Conservation (phyloP, 83 land plant genomes). For the Picea abies region DNA sequence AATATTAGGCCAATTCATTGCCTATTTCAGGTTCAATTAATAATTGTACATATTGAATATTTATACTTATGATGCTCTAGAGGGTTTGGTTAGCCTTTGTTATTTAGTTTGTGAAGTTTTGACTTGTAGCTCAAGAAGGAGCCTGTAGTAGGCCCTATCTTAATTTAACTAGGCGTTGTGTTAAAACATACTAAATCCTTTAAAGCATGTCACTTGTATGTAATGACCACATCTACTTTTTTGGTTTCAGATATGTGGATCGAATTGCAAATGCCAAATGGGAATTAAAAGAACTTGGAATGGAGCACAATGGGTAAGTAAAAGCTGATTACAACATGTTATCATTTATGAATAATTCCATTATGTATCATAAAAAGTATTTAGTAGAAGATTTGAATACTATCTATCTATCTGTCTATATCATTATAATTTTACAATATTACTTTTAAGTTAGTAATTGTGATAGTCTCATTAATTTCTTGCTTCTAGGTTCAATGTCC, state of each 20-base stretch:
- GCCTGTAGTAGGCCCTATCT: too few species aligned
- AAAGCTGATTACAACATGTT: slow-evolving; percentile 2
- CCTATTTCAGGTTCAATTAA: background rate
- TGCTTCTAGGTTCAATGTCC: too few species aligned
- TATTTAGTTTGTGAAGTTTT: background rate
- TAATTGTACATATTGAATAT: background rate
- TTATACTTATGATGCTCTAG: background rate
- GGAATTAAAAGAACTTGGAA: slow-evolving; percentile 97
- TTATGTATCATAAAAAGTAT: background rate
- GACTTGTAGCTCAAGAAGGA: too few species aligned
- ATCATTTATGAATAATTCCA: background rate
- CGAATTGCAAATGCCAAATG: slow-evolving; percentile 87
- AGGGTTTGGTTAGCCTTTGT: background rate
- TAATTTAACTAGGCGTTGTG: background rate
- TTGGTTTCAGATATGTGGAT: slow-evolving; percentile 78
- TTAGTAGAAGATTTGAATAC: too few species aligned
- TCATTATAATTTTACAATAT: too few species aligned
- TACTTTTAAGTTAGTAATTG: too few species aligned
- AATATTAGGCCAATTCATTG: background rate
- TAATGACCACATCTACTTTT: background rate
- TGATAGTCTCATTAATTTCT: too few species aligned
- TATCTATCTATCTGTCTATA: too few species aligned
- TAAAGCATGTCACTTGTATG: background rate
- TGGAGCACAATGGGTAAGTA: slow-evolving; percentile 90
- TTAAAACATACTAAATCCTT: background rate